Conservation (phyloP, 202 grass and related monocot species). For the Elaeis oleifera region DNA sequence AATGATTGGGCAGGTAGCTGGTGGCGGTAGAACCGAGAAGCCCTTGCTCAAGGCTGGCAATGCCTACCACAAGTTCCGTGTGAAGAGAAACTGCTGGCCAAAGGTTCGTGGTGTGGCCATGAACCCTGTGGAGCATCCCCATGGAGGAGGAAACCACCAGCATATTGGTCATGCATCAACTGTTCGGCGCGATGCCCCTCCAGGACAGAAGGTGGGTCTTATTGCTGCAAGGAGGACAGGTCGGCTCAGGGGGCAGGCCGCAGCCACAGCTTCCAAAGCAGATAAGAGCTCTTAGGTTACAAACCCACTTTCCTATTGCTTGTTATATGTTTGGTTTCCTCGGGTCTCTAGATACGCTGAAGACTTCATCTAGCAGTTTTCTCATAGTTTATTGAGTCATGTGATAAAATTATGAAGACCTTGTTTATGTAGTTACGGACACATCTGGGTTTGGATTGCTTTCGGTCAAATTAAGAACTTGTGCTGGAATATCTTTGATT, state of each 20-base stretch:
- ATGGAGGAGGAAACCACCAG: slow-evolving; percentile 16
- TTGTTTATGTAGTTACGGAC: no score
- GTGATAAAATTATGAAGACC: no score
- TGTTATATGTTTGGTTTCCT: no score
- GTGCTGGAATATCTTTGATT: no score
- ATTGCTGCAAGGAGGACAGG: slow-evolving; percentile 16
- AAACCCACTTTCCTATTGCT: no score
- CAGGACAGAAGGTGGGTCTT: slow-evolving; percentile 12
- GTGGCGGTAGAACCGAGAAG: slow-evolving; percentile 18
- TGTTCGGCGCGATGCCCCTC: slow-evolving; percentile 8
- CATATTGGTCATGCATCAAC: slow-evolving; percentile 12
- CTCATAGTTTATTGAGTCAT: no score
- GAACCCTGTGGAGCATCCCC: slow-evolving; percentile 18
- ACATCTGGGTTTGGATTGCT: no score
- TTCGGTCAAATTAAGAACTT: no score
- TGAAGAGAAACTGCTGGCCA: slow-evolving; percentile 18
- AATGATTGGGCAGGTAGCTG: slow-evolving; percentile 15
- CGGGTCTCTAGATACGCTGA: no score
- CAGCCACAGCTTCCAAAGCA: slow-evolving; percentile 9
- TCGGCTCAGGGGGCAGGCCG: slow-evolving; percentile 11
- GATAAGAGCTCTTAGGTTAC: slow-evolving; percentile 2
- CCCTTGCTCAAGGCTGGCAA: slow-evolving; percentile 12
- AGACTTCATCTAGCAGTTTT: no score
- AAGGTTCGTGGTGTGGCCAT: slow-evolving; percentile 20
- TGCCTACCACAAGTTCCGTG: slow-evolving; percentile 14